Conservation (phyloP, 805 yeast genomes). For the Candida tammaniensis region DNA sequence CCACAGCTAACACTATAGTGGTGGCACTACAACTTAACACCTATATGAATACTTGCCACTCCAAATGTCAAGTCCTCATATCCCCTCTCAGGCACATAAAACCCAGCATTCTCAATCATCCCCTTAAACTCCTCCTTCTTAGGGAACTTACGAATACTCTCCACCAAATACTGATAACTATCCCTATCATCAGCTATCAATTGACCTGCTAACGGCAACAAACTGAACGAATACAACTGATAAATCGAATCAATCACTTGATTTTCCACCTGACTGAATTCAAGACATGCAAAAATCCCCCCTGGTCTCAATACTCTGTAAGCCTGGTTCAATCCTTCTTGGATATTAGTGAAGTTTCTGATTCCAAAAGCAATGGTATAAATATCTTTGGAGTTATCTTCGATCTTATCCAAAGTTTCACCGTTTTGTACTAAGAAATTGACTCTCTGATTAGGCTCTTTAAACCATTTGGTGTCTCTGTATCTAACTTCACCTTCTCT, state of each 20-base stretch:
- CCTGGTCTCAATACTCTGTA: conserved; percentile 95
- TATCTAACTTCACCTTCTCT: conserved; percentile 85
- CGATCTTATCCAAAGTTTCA: conserved; percentile 78
- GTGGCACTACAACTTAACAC: conserved; percentile 67
- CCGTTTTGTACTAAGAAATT: conserved; percentile 89
- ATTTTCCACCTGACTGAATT: conserved; percentile 88
- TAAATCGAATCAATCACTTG: conserved; percentile 71
- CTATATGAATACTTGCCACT: conserved; percentile 92
- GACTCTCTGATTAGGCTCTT: conserved; percentile 61
- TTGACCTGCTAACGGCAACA: conserved; percentile 93
- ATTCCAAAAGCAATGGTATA: conserved; percentile 98
- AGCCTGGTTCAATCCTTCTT: conserved; percentile 92
- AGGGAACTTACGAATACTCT: conserved; percentile 89
- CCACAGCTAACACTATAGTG: too few relatives aligned
- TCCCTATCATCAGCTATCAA: conserved; percentile 93
- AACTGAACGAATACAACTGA: conserved; percentile 83
- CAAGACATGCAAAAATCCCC: conserved; percentile 95
- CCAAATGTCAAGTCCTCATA: conserved; percentile 94
- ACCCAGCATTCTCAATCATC: conserved; percentile 95
- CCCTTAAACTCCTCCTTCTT: conserved; percentile 83
- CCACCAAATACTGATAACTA: conserved; percentile 94
- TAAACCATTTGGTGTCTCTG: conserved; percentile 50
- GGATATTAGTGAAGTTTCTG: conserved; percentile 92
- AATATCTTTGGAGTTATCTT: conserved; percentile 85
- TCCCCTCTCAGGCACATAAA: conserved; percentile 80